Conservation (phyloP, 2,329 filamentous ascomycete species). For the Talaromyces sp. region DNA sequence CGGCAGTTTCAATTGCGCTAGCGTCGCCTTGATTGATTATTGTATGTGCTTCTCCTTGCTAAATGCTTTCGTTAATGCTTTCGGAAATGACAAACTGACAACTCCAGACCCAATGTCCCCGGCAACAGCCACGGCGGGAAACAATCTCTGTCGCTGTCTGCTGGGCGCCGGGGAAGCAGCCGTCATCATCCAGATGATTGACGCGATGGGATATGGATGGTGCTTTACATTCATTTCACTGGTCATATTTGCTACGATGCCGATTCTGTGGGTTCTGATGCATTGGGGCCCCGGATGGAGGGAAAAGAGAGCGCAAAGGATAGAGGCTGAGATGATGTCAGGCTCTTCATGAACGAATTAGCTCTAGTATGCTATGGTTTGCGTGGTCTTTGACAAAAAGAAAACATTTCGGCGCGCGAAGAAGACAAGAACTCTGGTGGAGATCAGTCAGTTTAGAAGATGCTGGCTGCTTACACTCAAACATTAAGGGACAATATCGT, state of each 20-base stretch:
- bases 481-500: too few relatives aligned
- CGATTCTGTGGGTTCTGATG: constrained; percentile 41
- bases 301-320: background rate
- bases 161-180: constrained; percentile 44
- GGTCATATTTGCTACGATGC: constrained; percentile 37
- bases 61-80: too few relatives aligned
- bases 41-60: background rate
- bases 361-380: too few relatives aligned
- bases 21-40: background rate
- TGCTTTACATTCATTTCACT: constrained; percentile 41
- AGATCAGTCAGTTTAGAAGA: too few relatives aligned
- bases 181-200: constrained; percentile 41
- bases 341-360: background rate
- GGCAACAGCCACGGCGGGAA: constrained; percentile 43
- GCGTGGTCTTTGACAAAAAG: too few relatives aligned
- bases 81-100: background rate
- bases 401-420: too few relatives aligned
- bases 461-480: too few relatives aligned
- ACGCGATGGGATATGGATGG: constrained; percentile 30
- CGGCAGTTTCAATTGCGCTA: background rate
- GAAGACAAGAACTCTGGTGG: too few relatives aligned
- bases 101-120: constrained; percentile 25
- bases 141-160: constrained; percentile 44
- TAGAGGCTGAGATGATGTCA: background rate
- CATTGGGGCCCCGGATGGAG: constrained; percentile 42